Conservation (phyloP, 352 stramenopile species). For the Phytophthora sp. region DNA sequence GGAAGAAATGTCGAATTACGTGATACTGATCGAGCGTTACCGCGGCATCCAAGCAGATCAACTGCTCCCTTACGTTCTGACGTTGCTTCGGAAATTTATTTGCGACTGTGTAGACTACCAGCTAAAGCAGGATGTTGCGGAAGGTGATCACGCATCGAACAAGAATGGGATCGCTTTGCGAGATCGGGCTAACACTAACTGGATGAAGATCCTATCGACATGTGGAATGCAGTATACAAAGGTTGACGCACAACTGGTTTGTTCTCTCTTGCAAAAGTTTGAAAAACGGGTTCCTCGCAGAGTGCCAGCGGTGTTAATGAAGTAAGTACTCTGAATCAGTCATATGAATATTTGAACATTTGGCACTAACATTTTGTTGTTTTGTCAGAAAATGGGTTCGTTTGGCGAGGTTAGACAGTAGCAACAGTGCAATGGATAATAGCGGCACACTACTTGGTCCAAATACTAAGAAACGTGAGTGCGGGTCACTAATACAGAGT, state of each 20-base stretch:
- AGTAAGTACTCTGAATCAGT: neutral
- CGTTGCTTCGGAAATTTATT: constrained; percentile 6
- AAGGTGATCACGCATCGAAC: neutral
- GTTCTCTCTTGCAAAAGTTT: constrained; percentile 1
- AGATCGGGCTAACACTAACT: neutral
- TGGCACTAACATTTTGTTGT: neutral
- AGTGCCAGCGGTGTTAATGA: neutral
- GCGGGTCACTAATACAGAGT: too few species aligned
- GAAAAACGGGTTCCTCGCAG: constrained; percentile 2
- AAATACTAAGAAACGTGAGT: too few species aligned
- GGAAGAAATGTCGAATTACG: constrained; percentile 12
- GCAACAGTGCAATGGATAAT: too few species aligned
- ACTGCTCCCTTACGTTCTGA: constrained; percentile 3
- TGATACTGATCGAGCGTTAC: constrained; percentile 6
- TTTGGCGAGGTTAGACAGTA: too few species aligned
- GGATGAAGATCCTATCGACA: constrained; percentile 4
- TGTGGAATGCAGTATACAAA: neutral
- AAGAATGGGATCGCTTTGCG: neutral
- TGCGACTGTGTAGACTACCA: neutral
- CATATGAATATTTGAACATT: neutral
- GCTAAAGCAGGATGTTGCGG: neutral
- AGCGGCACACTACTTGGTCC: too few species aligned
- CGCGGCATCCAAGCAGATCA: constrained; percentile 1
- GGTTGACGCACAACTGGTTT: constrained; percentile 3
- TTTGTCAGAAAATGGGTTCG: neutral